phyloP scores from a whole-genome alignment of 306 rosid genomes.

The Cicer judaicum region DNA sequence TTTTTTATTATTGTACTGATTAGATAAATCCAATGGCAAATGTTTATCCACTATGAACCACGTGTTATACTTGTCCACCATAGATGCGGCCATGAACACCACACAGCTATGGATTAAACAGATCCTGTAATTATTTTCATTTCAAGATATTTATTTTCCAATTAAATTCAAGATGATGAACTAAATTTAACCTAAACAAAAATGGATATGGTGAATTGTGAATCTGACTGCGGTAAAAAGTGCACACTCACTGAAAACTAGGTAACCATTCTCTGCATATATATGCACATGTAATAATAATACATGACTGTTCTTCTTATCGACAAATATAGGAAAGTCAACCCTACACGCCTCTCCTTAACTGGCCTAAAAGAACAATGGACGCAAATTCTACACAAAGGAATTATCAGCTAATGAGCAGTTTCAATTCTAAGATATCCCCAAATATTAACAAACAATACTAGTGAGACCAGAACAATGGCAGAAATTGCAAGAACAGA shows the following conservation, averaged over 20 bases:
- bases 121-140: background rate
- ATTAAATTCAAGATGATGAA: conserved; percentile 1
- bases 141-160: background rate
- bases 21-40: no score
- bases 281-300: conserved; percentile 31
- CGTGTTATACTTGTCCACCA: no score
- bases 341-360: conserved; percentile 45
- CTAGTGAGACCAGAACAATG: conserved; percentile 44
- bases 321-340: conserved; percentile 40
- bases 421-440: conserved; percentile 51
- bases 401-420: conserved; percentile 40
- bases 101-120: background rate
- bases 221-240: conserved; percentile 14
- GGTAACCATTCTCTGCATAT: conserved; percentile 28
- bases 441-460: conserved; percentile 56
- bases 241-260: background rate
- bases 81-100: no score
- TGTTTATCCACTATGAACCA: no score
- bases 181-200: conserved; percentile 6
- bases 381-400: conserved; percentile 39
- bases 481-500: conserved; percentile 52
- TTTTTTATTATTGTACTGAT: no score
- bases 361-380: conserved; percentile 35
- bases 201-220: conserved; percentile 1
- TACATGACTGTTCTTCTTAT: conserved; percentile 18